Conservation (phyloP, 192 early-diverging fungal genomes). For the Haplosporangium gracile region DNA sequence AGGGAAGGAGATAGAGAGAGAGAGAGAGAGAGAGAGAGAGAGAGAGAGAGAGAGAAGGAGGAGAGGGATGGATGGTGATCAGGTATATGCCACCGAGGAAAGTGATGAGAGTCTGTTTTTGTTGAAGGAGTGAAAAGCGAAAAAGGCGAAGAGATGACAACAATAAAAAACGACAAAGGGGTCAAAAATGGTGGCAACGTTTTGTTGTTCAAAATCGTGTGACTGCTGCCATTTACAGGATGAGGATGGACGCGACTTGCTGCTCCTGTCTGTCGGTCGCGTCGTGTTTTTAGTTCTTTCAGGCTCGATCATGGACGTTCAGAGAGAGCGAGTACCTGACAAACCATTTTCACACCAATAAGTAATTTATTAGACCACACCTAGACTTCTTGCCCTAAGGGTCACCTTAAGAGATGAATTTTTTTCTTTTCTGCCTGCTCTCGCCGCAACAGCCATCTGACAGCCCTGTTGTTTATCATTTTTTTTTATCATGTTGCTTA, state of each 20-base stretch:
- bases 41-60: too few relatives aligned
- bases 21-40: too few relatives aligned
- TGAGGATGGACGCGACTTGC: background rate
- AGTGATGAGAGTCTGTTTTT: too few relatives aligned
- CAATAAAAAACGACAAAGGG: background rate
- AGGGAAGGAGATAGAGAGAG: too few relatives aligned
- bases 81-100: background rate
- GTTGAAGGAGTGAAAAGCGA: too few relatives aligned
- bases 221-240: background rate
- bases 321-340: background rate
- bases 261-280: background rate
- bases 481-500: background rate
- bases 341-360: background rate
- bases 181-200: constrained; percentile 3
- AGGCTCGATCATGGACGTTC: background rate
- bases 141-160: background rate
- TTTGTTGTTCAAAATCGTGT: background rate
- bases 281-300: too few relatives aligned
- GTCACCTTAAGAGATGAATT: background rate
- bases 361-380: too few relatives aligned
- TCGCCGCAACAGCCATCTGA: background rate
- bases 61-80: background rate
- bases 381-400: background rate
- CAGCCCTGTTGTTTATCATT: background rate
- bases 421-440: background rate